phyloP scores from a whole-genome alignment of 2,329 filamentous ascomycete genomes.

The Trichophyton rubrum region DNA sequence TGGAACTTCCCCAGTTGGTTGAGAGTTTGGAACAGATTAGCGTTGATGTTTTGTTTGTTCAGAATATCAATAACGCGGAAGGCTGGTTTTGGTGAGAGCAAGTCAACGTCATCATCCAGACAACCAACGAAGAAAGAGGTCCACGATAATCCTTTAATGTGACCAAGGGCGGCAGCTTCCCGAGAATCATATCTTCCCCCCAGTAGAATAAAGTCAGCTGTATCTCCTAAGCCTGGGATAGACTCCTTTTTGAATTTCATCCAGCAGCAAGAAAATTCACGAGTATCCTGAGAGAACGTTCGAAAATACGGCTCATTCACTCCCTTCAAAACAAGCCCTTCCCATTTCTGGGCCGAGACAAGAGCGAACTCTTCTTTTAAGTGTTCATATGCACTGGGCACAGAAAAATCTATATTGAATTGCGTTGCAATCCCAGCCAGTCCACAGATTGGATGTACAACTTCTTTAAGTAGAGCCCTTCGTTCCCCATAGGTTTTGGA shows the following conservation, averaged over 20 bases:
- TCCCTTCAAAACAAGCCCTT: constrained; percentile 72
- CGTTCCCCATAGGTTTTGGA: constrained; percentile 32
- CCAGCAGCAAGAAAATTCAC: constrained; percentile 35
- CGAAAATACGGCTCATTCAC: constrained; percentile 64
- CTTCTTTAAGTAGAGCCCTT: constrained; percentile 42
- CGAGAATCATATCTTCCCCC: constrained; percentile 59
- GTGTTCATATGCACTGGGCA: constrained; percentile 37
- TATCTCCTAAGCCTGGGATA: constrained; percentile 62
- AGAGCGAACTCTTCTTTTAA: constrained; percentile 55
- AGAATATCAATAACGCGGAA: constrained; percentile 58
- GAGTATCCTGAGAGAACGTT: constrained; percentile 26
- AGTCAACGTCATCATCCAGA: constrained; percentile 53
- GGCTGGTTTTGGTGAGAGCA: constrained; percentile 42
- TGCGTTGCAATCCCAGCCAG: constrained; percentile 55
- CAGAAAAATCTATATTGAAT: constrained; percentile 54
- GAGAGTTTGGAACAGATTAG: constrained; percentile 41
- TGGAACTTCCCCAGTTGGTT: constrained; percentile 36
- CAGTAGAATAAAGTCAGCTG: constrained; percentile 69
- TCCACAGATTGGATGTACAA: constrained; percentile 47
- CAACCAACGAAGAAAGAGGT: constrained; percentile 74
- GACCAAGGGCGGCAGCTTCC: constrained; percentile 43
- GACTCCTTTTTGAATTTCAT: constrained; percentile 89
- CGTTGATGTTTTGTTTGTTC: constrained; percentile 37
- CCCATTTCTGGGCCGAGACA: constrained; percentile 53
- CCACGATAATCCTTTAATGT: constrained; percentile 50